Evolutionary conservation across 805 yeast species (phyloP).

Genomic region (Priceomyces fermenticarens): DNA sequence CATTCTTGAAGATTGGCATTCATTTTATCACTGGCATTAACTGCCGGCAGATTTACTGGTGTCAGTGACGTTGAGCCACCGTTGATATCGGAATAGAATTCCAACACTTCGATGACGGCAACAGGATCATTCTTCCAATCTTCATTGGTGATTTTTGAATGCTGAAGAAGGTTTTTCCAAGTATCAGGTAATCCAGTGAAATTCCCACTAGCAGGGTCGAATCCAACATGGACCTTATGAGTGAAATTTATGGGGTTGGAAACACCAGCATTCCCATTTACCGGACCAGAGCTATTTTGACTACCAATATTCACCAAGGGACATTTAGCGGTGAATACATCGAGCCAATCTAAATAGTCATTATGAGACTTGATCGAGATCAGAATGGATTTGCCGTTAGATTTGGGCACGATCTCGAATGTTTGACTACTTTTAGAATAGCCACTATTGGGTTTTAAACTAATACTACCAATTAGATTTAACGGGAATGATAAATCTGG

Average conservation of each 20-base stretch:
- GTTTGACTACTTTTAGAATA: constrained; percentile 49
- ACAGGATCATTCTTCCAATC: constrained; percentile 64
- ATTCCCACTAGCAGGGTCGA: constrained; percentile 70
- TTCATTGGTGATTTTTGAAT: constrained; percentile 58
- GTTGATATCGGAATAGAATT: constrained; percentile 49
- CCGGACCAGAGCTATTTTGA: constrained; percentile 12
- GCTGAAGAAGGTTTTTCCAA: constrained; percentile 54
- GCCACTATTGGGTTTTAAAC: constrained; percentile 58
- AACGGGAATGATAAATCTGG: constrained; percentile 40
- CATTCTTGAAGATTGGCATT: constrained; percentile 35
- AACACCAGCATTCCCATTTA: constrained; percentile 47
- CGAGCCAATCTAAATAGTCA: constrained; percentile 88
- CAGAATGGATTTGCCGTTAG: constrained; percentile 57
- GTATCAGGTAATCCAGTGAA: constrained; percentile 57
- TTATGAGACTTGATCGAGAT: constrained; percentile 74
- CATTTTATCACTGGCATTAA: constrained; percentile 12
- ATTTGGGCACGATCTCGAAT: constrained; percentile 69
- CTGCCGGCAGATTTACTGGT: constrained; percentile 25
- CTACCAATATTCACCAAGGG: constrained; percentile 50
- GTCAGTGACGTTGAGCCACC: constrained; percentile 35
- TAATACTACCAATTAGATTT: constrained; percentile 36
- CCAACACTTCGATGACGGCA: constrained; percentile 60
- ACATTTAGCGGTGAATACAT: constrained; percentile 75
- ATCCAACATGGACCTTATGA: constrained; percentile 87
- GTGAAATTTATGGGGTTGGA: constrained; percentile 94